Evolutionary conservation across 768 basidiomycete genomes (phyloP).

Genomic region (Russula ochroleuca): DNA sequence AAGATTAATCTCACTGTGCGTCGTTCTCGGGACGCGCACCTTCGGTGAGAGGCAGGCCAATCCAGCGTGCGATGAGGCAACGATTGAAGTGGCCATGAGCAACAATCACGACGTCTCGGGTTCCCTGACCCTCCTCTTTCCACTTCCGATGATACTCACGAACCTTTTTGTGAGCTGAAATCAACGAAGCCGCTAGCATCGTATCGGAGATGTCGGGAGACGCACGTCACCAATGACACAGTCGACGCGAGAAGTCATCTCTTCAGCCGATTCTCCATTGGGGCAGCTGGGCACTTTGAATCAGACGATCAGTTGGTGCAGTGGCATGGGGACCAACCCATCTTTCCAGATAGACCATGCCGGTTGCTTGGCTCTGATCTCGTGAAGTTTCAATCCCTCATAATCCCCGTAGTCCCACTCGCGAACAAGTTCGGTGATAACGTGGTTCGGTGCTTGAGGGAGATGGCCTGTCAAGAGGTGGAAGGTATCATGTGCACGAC

Average conservation of each 20-base stretch:
- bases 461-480: slow-evolving; percentile 65
- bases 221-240: slow-evolving; percentile 62
- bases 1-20: neutral
- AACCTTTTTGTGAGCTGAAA: slow-evolving; percentile 46
- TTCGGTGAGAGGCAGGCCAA: slow-evolving; percentile 55
- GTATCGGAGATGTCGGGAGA: neutral
- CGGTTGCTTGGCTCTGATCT: slow-evolving; percentile 60
- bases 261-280: slow-evolving; percentile 76
- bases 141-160: slow-evolving; percentile 68
- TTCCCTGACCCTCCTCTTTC: slow-evolving; percentile 58
- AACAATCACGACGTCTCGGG: slow-evolving; percentile 81
- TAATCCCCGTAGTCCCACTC: slow-evolving; percentile 95
- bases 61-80: slow-evolving; percentile 78
- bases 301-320: neutral
- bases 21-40: slow-evolving; percentile 37
- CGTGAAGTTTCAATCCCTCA: slow-evolving; percentile 76
- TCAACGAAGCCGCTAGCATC: neutral
- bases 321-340: slow-evolving; percentile 45
- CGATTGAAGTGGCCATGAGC: slow-evolving; percentile 86
- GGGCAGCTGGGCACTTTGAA: slow-evolving; percentile 57
- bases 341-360: slow-evolving; percentile 84
- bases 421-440: slow-evolving; percentile 59
- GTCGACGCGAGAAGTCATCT: slow-evolving; percentile 81
- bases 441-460: slow-evolving; percentile 45
- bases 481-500: slow-evolving; percentile 82